phyloP scores from a whole-genome alignment of 352 stramenopile species.

The Pythium monospermum region DNA sequence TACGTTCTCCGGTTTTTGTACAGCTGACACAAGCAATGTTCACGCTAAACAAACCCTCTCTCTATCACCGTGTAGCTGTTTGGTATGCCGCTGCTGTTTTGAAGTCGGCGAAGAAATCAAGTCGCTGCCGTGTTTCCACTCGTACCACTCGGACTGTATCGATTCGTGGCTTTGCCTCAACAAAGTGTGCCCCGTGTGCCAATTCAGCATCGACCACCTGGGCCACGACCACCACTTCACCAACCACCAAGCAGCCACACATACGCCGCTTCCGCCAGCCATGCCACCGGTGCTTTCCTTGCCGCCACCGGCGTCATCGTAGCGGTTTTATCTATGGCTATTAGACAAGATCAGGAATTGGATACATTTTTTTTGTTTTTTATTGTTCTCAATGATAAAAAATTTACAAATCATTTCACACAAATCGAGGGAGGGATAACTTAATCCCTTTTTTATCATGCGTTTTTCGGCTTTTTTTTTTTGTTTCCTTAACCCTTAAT shows the following conservation, averaged over 20 bases:
- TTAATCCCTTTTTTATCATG: too few species aligned
- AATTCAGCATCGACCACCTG: conserved; percentile 69
- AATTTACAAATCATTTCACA: neutral
- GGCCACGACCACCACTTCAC: conserved; percentile 3
- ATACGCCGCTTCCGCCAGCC: too few species aligned
- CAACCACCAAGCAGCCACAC: neutral
- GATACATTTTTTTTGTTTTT: neutral
- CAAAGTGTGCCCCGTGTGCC: conserved; percentile 89
- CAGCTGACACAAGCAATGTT: too few species aligned
- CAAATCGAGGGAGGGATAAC: neutral
- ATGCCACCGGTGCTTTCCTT: conserved; percentile 10
- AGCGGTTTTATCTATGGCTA: too few species aligned
- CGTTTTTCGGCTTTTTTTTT: too few species aligned
- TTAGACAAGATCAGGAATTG: too few species aligned
- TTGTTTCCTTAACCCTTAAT: too few species aligned
- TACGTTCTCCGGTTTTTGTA: too few species aligned
- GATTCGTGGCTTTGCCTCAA: conserved; percentile 91
- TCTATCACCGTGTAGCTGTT: conserved; percentile 50
- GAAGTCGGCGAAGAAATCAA: conserved; percentile 89
- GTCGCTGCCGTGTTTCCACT: conserved; percentile 92
- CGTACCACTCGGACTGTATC: conserved; percentile 92
- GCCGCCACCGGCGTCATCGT: neutral
- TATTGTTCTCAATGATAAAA: too few species aligned
- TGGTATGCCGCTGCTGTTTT: conserved; percentile 92
- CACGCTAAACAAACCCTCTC: too few species aligned